Evolutionary conservation across 148 eudicot species (phyloP).

Genomic region (Camellia sinensis): DNA sequence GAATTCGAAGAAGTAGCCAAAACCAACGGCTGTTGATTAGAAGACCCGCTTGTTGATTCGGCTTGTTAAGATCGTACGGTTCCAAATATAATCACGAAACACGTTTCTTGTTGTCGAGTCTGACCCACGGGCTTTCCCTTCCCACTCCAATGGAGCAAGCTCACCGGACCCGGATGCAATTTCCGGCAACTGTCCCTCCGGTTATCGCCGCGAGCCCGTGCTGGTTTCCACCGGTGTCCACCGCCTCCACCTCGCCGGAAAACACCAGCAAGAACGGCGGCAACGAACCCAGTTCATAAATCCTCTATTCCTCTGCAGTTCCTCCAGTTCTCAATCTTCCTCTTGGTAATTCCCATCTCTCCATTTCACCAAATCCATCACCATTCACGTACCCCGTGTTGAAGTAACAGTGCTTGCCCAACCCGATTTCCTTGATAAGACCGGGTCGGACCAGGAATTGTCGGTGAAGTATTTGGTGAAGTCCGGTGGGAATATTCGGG

Average conservation of each 20-base stretch:
- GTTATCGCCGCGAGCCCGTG: slow-evolving; percentile 80
- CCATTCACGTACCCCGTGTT: slow-evolving; percentile 92
- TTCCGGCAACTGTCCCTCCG: slow-evolving; percentile 64
- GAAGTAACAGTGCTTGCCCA: slow-evolving; percentile 54
- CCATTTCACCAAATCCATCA: slow-evolving; percentile 63
- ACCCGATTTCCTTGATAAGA: slow-evolving; percentile 29
- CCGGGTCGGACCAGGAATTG: slow-evolving; percentile 65
- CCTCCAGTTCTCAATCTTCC: slow-evolving; percentile 69
- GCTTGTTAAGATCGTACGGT: slow-evolving; percentile 64
- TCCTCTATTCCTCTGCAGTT: slow-evolving; percentile 60
- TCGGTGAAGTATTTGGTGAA: slow-evolving; percentile 63
- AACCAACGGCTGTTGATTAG: background rate
- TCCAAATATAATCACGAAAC: slow-evolving; percentile 81
- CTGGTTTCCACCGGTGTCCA: slow-evolving; percentile 77
- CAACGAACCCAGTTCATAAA: slow-evolving; percentile 70
- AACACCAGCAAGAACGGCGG: slow-evolving; percentile 72
- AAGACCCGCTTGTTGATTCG: background rate
- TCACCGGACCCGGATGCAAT: slow-evolving; percentile 79
- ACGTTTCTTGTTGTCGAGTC: slow-evolving; percentile 55
- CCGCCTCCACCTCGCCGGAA: slow-evolving; percentile 57
- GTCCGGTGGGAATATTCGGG: slow-evolving; percentile 80
- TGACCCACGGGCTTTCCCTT: slow-evolving; percentile 87
- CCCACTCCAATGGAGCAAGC: slow-evolving; percentile 79
- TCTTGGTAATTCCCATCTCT: slow-evolving; percentile 45
- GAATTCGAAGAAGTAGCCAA: background rate